Conservation (phyloP, 495 filamentous ascomycete species). For the Talaromyces stipitatus region DNA sequence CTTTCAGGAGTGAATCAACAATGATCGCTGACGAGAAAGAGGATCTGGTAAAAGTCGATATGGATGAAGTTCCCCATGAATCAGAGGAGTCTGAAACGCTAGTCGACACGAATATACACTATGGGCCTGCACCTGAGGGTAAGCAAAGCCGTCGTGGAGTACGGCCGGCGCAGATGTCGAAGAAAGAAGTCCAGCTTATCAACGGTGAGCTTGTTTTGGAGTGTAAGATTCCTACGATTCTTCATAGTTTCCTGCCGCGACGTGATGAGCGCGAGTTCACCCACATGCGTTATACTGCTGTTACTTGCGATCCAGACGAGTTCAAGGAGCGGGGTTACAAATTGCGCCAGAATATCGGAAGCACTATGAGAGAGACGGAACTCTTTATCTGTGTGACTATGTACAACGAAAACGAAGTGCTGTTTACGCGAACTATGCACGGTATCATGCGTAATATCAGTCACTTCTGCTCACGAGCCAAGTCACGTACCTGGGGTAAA, state of each 20-base stretch:
- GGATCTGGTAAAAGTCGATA: conserved; percentile 31
- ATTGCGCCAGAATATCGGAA: conserved; percentile 88
- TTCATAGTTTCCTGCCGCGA: conserved; percentile 88
- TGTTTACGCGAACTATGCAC: conserved; percentile 97
- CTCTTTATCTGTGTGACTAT: conserved; percentile 97
- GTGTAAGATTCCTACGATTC: conserved; percentile 97
- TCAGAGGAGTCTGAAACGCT: conserved; percentile 33
- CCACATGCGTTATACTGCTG: conserved; percentile 99
- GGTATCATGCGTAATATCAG: conserved; percentile 97
- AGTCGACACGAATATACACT: conserved; percentile 51
- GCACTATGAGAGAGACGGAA: conserved; percentile 86
- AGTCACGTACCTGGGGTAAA: conserved; percentile 93
- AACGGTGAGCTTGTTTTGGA: conserved; percentile 96
- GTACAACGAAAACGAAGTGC: conserved; percentile 96
- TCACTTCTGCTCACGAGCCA: conserved; percentile 89
- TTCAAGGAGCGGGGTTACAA: conserved; percentile 85
- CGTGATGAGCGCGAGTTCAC: conserved; percentile 95
- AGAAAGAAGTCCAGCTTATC: conserved; percentile 90
- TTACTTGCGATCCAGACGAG: conserved; percentile 96
- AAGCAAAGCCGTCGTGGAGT: conserved; percentile 80
- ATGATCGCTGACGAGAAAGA: conserved; percentile 48
- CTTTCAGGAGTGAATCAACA: conserved; percentile 64
- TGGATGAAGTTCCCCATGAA: conserved; percentile 24
- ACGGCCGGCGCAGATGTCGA: conserved; percentile 77
- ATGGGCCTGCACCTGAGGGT: conserved; percentile 79